Base-by-base conservation (phyloP, 805 yeast species). In the Candida michaelii region DNA sequence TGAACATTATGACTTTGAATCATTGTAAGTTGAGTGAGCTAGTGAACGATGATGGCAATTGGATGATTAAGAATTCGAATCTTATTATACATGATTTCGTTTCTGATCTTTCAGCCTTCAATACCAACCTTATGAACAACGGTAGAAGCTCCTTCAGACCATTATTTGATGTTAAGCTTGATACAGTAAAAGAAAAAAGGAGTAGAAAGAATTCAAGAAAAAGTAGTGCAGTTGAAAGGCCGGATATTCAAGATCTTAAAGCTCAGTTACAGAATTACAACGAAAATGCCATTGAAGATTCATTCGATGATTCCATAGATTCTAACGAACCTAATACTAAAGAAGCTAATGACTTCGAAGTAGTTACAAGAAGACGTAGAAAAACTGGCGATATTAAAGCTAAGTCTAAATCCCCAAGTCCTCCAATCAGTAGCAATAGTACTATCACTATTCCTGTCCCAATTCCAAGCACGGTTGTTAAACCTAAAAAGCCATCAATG, bases 141-240 rank as follows among this genome's bases (percentile, higher is more conserved):
- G 73, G 73, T 0, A 62, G 42, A 36, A 18, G 40, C 35, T 53
- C 60, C 5, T 70, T 70, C 48, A 65, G 57, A 24, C 73, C 73
- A 2, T 48, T 66, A 19, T 42, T 69, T 23, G 76, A 70, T 46
- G 45, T 58, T 13, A 63, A 58, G 40, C 42, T 46, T 14, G 62
- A 58, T 10, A 30, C 23, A 2, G 45, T 41, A 13, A 42, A 46
- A 7, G 44, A 37, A 4, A 49, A 52, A 37, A 55, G 47, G 31
- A 55, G 54, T 51, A 50, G 63, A 37, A 46, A 35, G 30, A 40
- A 42, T 37, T 43, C 50, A 3, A 36, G 53, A 11, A 57, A 59
- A 35, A 58, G 60, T 47, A 59, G 69, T 0, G 43, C 56, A 11
- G 43, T 44, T 9, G 56, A 48, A 3, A 40, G 27, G 15, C 42